Base-by-base conservation (phyloP, 371 early-diverging fungal genomes). In the Apophysomyces sp. region DNA sequence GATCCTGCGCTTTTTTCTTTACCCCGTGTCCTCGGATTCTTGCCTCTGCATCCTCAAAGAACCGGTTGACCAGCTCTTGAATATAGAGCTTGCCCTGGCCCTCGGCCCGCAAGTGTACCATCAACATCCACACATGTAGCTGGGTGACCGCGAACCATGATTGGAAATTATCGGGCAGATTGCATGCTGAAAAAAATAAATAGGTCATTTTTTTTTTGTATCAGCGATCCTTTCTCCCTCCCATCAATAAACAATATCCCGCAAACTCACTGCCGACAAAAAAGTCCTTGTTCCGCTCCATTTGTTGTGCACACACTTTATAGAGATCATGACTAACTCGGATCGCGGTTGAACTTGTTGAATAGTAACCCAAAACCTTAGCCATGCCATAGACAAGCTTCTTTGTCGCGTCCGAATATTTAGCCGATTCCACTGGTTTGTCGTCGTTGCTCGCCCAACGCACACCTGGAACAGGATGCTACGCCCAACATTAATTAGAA, bases 91-190 rank as follows among this genome's bases (percentile, higher is more conserved):
- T 90, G 40, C 89, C 89, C 52, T 89, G 76, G 4, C 80, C 72
- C 55, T 90, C 89, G 6, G 85, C 85, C 57, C 94, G 85, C 21
- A 92, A 73, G 39, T 95, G 89, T 11, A 92, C 93, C 89, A 90
- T 92, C 63, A 89, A 70, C 86, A 97, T 88, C 98, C 98, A 98
- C 0, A 97, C 86, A 66, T 97, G 97, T 51, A 98, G 72, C 37
- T 92, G 89, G 0, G 94, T 93, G 13, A 96, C 81, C 16, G 88
- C 80, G 63, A 96, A 97, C 98, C 98, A 98, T 4, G 97, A 90
- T 73, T 97, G 94, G 68, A 96, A 96, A 67, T 91, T 94, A 65
- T 92, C 92, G 12, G 91, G 91, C 29, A 97, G 74, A 24, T 85
- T 85, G 60, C 89, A 89, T 9, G 74, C 88, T 89, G 53, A 32